These are phyloP conservation scores for Dactylellina haptotyla DNA, from an alignment of 2,329 filamentous ascomycete species.

Conservation along the genomic window DNA sequence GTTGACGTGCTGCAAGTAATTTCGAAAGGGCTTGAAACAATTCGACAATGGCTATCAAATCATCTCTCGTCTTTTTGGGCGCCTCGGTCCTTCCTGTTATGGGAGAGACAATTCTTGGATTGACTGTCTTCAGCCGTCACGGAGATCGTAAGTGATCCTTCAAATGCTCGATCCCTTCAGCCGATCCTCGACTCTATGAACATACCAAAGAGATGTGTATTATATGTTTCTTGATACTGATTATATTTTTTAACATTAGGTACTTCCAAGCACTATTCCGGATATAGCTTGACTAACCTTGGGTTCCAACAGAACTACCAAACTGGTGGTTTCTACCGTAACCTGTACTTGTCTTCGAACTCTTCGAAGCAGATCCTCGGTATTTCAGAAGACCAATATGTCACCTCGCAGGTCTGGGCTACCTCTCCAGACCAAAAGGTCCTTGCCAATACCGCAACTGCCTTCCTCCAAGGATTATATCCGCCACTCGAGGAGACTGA, in stretches of 20 bases:
- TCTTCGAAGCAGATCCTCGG: conserved; percentile 70
- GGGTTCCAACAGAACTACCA: conserved; percentile 79
- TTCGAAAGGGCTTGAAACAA: conserved; percentile 4
- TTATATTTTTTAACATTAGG: conserved; percentile 12
- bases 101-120: conserved; percentile 78
- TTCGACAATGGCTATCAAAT: conserved; percentile 38
- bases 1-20: conserved; percentile 15
- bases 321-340: conserved; percentile 78
- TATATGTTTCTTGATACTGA: conserved; percentile 6
- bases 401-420: conserved; percentile 75
- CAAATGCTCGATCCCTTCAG: too few relatives aligned
- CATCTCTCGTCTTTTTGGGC: conserved; percentile 31
- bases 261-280: conserved; percentile 71
- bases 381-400: conserved; percentile 74
- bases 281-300: conserved; percentile 78
- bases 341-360: conserved; percentile 74
- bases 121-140: conserved; percentile 89
- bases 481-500: conserved; percentile 72
- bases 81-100: conserved; percentile 53
- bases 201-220: background rate
- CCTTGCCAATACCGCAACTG: conserved; percentile 80
- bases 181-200: too few relatives aligned
- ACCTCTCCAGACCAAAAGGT: conserved; percentile 79
- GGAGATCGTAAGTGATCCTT: conserved; percentile 72
- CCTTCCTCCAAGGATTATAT: conserved; percentile 87